Evolutionary conservation across 2,329 filamentous ascomycete genomes (phyloP).

Genomic region (Rutstroemia sp.): DNA sequence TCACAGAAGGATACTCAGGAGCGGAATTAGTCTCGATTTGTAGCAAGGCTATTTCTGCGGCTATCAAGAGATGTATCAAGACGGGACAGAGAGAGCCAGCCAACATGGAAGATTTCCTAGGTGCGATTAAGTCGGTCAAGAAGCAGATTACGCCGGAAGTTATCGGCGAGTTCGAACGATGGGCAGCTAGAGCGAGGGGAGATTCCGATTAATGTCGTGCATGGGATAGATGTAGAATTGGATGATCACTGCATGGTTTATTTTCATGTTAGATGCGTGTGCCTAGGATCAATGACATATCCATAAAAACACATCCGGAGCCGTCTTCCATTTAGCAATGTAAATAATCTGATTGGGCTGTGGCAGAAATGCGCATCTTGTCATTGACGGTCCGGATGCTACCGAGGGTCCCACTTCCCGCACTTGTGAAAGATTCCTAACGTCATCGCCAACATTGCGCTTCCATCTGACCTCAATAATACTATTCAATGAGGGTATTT

Average conservation of each 20-base stretch:
- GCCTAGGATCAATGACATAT: too few species aligned
- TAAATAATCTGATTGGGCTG: too few species aligned
- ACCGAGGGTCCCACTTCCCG: too few species aligned
- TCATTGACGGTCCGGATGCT: too few species aligned
- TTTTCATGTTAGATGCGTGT: not conserved
- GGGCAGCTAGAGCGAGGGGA: conserved; percentile 33
- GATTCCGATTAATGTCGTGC: conserved; percentile 12
- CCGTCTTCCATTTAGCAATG: too few species aligned
- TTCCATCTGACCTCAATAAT: too few species aligned
- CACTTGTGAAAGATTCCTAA: too few species aligned
- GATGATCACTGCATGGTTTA: not conserved
- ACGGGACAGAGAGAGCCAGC: conserved; percentile 32
- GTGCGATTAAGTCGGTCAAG: conserved; percentile 39
- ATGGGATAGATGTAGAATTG: not conserved
- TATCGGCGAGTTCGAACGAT: conserved; percentile 50
- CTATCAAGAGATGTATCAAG: conserved; percentile 44
- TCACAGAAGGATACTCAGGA: conserved; percentile 73
- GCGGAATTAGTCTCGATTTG: conserved; percentile 68
- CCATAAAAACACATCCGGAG: too few species aligned
- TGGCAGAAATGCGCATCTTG: too few species aligned
- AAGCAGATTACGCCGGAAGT: conserved; percentile 53
- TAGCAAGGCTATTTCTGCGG: conserved; percentile 41
- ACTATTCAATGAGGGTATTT: too few species aligned
- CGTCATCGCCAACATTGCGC: too few species aligned
- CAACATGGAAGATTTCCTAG: conserved; percentile 38